These are phyloP conservation scores for Suillus bovinus DNA, from an alignment of 768 basidiomycete genomes.

Conservation along the genomic window DNA sequence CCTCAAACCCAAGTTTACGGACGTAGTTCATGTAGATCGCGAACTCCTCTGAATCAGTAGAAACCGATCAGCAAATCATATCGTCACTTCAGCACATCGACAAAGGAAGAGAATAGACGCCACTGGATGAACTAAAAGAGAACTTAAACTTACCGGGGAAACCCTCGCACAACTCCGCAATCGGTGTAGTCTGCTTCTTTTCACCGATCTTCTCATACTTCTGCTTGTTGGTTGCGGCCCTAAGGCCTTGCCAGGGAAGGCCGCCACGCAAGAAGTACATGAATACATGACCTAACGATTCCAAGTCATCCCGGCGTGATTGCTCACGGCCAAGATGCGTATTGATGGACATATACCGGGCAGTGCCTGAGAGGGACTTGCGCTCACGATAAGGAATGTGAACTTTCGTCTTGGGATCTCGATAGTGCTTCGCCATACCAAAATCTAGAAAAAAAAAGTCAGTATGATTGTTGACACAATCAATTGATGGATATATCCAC, in stretches of 20 bases:
- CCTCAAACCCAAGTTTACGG: slow-evolving; percentile 96
- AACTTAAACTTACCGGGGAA: slow-evolving; percentile 74
- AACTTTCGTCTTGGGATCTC: slow-evolving; percentile 95
- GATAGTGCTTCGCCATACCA: slow-evolving; percentile 99
- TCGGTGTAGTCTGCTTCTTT: slow-evolving; percentile 94
- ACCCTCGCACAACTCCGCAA: slow-evolving; percentile 92
- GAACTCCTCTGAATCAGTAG: slow-evolving; percentile 76
- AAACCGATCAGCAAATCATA: slow-evolving; percentile 7
- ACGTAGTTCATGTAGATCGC: slow-evolving; percentile 99
- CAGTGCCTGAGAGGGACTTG: slow-evolving; percentile 94
- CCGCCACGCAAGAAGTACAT: slow-evolving; percentile 99
- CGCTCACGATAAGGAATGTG: slow-evolving; percentile 99
- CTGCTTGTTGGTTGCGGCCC: slow-evolving; percentile 98
- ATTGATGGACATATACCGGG: slow-evolving; percentile 99
- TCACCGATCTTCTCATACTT: slow-evolving; percentile 99
- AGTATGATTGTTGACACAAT: not conserved
- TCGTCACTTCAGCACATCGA: slow-evolving; percentile 1
- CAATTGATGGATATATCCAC: not conserved
- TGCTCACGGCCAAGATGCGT: slow-evolving; percentile 96
- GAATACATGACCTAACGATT: slow-evolving; percentile 97
- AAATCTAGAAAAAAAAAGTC: slow-evolving; percentile 63
- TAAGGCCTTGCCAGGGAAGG: slow-evolving; percentile 96
- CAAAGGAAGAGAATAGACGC: slow-evolving; percentile 3
- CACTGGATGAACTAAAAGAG: slow-evolving; percentile 2
- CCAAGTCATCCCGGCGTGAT: slow-evolving; percentile 93